These are phyloP conservation scores for Xylariaceae sp. DNA, from an alignment of 2,329 filamentous ascomycete species.

Conservation along the genomic window DNA sequence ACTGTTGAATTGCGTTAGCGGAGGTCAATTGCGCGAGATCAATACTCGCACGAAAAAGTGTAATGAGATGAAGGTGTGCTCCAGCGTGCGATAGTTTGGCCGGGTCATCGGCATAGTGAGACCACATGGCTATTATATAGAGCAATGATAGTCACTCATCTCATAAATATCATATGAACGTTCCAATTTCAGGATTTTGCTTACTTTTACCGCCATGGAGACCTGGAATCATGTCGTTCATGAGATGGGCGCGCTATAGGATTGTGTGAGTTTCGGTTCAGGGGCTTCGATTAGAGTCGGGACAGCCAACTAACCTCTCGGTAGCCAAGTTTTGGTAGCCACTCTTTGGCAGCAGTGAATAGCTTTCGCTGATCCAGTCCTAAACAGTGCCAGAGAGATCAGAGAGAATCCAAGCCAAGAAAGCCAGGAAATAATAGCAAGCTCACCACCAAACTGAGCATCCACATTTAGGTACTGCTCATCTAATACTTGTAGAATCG, in stretches of 20 bases:
- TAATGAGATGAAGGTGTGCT: neutral
- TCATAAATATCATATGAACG: no score
- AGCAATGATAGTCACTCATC: no score
- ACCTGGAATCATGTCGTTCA: slow-evolving; percentile 88
- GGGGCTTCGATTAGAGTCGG: neutral
- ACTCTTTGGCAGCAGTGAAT: slow-evolving; percentile 79
- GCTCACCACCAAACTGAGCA: slow-evolving; percentile 70
- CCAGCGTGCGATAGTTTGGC: neutral
- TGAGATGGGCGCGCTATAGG: slow-evolving; percentile 53
- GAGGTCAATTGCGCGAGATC: neutral
- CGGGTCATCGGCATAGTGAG: neutral
- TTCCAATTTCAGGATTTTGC: neutral
- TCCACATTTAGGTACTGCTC: slow-evolving; percentile 86
- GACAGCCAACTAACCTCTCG: slow-evolving; percentile 36
- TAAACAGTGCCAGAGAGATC: slow-evolving; percentile 11
- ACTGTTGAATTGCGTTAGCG: slow-evolving; percentile 33
- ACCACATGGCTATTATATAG: neutral
- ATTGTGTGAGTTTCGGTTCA: neutral
- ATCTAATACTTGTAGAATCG: slow-evolving; percentile 83
- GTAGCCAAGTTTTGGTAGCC: slow-evolving; percentile 81
- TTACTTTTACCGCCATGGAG: slow-evolving; percentile 68
- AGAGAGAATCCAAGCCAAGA: neutral
- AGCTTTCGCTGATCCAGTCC: slow-evolving; percentile 79
- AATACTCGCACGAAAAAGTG: neutral
- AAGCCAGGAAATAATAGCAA: neutral